These are phyloP conservation scores for Chlorella sp. DNA, from an alignment of 139 green algal species.

Conservation along the genomic window DNA sequence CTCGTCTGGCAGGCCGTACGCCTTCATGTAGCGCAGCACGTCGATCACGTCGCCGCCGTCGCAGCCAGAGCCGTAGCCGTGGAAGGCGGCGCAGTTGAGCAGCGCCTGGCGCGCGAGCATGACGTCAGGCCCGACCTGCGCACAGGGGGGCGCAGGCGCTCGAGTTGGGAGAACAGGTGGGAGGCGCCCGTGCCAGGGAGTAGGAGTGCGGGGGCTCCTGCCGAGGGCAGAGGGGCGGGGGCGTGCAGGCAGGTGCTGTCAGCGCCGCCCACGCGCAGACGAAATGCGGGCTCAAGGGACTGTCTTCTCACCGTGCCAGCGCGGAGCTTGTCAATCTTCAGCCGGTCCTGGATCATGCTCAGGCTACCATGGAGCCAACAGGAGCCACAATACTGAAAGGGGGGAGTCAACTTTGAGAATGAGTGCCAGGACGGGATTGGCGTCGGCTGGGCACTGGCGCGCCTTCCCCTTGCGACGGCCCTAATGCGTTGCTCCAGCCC, in stretches of 20 bases:
- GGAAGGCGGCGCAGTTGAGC: conserved; percentile 62
- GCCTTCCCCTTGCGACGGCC: not conserved
- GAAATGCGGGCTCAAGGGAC: no score
- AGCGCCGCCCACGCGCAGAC: no score
- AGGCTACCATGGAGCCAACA: conserved; percentile 64
- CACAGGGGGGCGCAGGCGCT: no score
- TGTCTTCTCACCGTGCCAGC: no score
- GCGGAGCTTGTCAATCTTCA: conserved; percentile 73
- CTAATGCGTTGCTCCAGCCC: not conserved
- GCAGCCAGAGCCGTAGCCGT: conserved; percentile 53
- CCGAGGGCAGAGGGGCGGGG: no score
- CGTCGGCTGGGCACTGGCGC: not conserved
- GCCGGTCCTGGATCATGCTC: conserved; percentile 58
- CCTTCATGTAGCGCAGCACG: conserved; percentile 57
- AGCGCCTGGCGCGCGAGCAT: conserved; percentile 61
- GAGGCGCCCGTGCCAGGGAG: no score
- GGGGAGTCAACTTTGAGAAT: not conserved
- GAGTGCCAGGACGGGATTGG: not conserved
- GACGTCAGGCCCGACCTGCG: conserved; percentile 53
- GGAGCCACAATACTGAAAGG: conserved; percentile 53
- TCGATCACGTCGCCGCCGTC: conserved; percentile 63
- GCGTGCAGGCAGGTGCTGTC: no score
- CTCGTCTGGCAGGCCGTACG: conserved; percentile 64
- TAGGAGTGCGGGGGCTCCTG: no score
- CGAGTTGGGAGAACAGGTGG: no score